Conservation (phyloP, 345 rosid genomes). For the Psidium guajava region DNA sequence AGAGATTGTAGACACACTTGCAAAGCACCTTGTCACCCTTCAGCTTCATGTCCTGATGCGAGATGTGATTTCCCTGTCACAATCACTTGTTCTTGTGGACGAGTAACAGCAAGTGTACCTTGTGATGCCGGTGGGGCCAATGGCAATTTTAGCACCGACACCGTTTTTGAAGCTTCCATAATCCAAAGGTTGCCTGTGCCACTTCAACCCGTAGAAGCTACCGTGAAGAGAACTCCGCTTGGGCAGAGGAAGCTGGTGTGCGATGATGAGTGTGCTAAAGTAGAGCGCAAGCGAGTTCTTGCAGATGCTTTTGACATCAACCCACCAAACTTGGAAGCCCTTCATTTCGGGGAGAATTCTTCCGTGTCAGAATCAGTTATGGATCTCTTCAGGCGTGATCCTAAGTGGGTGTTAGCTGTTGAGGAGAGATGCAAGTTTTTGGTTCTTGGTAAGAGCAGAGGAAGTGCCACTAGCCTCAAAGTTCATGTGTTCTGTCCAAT, state of each 20-base stretch:
- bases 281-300: slow-evolving; percentile 84
- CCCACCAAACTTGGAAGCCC: slow-evolving; percentile 61
- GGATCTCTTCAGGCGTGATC: slow-evolving; percentile 86
- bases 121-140: slow-evolving; percentile 77
- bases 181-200: slow-evolving; percentile 55
- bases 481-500: slow-evolving; percentile 87
- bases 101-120: slow-evolving; percentile 59
- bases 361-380: slow-evolving; percentile 55
- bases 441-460: slow-evolving; percentile 75
- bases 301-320: slow-evolving; percentile 89
- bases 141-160: slow-evolving; percentile 23
- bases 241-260: slow-evolving; percentile 89
- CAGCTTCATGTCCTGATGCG: slow-evolving; percentile 67
- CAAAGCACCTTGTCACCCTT: slow-evolving; percentile 74
- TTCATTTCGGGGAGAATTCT: slow-evolving; percentile 83
- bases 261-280: slow-evolving; percentile 79
- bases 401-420: slow-evolving; percentile 81
- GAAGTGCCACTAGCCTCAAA: slow-evolving; percentile 42
- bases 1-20: slow-evolving; percentile 92
- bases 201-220: slow-evolving; percentile 63
- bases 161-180: slow-evolving; percentile 52
- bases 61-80: slow-evolving; percentile 70
- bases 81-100: slow-evolving; percentile 81
- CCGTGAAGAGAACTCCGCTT: slow-evolving; percentile 46
- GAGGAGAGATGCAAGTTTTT: slow-evolving; percentile 91